Evolutionary conservation across 805 yeast genomes (phyloP).

Genomic region (Saturnispora bothae): DNA sequence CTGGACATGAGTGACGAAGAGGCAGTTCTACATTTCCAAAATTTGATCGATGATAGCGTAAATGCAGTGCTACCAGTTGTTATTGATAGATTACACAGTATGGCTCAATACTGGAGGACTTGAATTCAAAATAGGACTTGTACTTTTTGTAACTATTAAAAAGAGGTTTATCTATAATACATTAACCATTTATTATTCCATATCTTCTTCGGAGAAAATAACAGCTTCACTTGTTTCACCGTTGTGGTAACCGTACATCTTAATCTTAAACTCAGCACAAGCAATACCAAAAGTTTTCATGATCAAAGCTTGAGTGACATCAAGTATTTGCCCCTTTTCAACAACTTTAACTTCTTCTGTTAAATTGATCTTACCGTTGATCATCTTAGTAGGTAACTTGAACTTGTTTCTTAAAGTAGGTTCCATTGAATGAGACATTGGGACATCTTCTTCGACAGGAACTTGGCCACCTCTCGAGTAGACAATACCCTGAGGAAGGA

Average conservation of each 20-base stretch:
- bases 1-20: slow-evolving; percentile 91
- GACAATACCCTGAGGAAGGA: slow-evolving; percentile 81
- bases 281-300: slow-evolving; percentile 95
- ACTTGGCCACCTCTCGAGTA: slow-evolving; percentile 95
- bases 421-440: slow-evolving; percentile 93
- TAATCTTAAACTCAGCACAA: slow-evolving; percentile 80
- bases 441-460: slow-evolving; percentile 84
- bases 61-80: slow-evolving; percentile 90
- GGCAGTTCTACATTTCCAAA: slow-evolving; percentile 91
- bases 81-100: slow-evolving; percentile 85
- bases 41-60: slow-evolving; percentile 86
- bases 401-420: slow-evolving; percentile 81
- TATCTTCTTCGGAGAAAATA: slow-evolving; percentile 7
- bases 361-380: slow-evolving; percentile 76
- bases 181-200: slow-evolving; percentile 3
- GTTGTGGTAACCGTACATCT: slow-evolving; percentile 67
- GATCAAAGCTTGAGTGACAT: slow-evolving; percentile 83
- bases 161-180: not conserved
- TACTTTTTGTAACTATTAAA: not conserved
- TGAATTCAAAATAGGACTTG: not conserved
- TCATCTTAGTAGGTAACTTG: slow-evolving; percentile 85
- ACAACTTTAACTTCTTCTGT: slow-evolving; percentile 74
- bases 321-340: slow-evolving; percentile 65
- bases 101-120: slow-evolving; percentile 98
- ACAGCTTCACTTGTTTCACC: slow-evolving; percentile 35